These are phyloP conservation scores for Lentinula edodes DNA, from an alignment of 768 basidiomycete species.

Conservation along the genomic window DNA sequence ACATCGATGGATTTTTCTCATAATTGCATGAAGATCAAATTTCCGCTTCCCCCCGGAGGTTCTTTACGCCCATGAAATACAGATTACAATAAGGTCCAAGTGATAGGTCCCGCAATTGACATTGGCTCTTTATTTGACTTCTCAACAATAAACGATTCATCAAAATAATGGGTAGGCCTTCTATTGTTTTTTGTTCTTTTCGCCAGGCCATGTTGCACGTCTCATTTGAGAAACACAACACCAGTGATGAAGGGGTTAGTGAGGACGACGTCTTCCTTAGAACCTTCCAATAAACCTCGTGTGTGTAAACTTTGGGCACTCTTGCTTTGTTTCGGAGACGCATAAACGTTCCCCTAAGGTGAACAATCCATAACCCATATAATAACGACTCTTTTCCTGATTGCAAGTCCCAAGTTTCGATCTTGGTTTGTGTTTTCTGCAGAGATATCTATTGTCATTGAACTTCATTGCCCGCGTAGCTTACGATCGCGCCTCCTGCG, in stretches of 20 bases:
- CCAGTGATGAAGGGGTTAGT: neutral
- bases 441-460: neutral
- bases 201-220: neutral
- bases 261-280: neutral
- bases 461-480: neutral
- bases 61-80: neutral
- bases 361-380: neutral
- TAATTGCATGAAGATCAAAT: neutral
- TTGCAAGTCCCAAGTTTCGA: neutral
- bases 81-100: neutral
- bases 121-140: neutral
- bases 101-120: neutral
- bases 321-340: neutral
- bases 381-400: neutral
- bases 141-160: slow-evolving; percentile 1
- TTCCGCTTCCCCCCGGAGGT: neutral
- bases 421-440: neutral
- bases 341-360: neutral
- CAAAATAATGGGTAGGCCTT: neutral
- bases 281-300: slow-evolving; percentile 2
- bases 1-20: neutral
- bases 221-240: neutral
- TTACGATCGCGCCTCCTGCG: neutral
- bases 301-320: neutral
- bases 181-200: slow-evolving; percentile 4